Conservation (phyloP, 306 rosid genomes). For the Vigna angularis region DNA sequence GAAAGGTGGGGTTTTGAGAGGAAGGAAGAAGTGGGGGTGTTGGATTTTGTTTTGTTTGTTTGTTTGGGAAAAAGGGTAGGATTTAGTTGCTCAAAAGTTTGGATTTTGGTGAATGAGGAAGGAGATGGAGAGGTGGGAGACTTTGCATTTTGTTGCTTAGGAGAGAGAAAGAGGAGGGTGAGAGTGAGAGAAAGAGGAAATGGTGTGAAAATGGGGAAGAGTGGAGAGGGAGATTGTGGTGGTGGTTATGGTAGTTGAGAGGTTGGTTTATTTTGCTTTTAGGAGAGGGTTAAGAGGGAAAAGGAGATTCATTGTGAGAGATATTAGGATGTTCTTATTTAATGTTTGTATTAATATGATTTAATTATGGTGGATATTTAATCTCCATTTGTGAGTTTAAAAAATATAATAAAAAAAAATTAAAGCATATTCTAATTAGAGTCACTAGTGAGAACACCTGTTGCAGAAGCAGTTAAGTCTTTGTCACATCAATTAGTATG, state of each 20-base stretch:
- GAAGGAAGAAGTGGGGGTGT: not conserved
- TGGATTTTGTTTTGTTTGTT: constrained; percentile 34
- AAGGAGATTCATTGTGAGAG: not conserved
- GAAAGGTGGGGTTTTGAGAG: constrained; percentile 13
- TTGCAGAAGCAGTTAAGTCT: not conserved
- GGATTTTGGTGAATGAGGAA: constrained; percentile 50
- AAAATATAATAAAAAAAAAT: no score
- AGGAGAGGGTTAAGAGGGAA: constrained; percentile 48
- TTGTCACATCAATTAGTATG: not conserved
- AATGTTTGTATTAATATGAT: not conserved
- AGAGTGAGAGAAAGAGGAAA: not conserved
- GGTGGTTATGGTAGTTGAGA: constrained; percentile 61
- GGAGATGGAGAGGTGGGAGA: constrained; percentile 43
- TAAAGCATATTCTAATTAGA: not conserved
- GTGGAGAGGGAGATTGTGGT: constrained; percentile 40
- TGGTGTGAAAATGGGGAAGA: constrained; percentile 5
- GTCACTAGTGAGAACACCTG: not conserved
- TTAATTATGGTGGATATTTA: not conserved
- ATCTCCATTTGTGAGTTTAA: not conserved
- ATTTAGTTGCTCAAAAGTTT: constrained; percentile 54
- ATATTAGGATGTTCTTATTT: constrained; percentile 32
- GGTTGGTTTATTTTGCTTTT: constrained; percentile 46
- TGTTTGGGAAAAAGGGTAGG: constrained; percentile 34
- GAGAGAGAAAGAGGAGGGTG: constrained; percentile 5
- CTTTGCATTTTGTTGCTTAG: constrained; percentile 36